phyloP scores from a whole-genome alignment of 1,284 basidiomycete genomes.

The Ceratobasidium sp. region DNA sequence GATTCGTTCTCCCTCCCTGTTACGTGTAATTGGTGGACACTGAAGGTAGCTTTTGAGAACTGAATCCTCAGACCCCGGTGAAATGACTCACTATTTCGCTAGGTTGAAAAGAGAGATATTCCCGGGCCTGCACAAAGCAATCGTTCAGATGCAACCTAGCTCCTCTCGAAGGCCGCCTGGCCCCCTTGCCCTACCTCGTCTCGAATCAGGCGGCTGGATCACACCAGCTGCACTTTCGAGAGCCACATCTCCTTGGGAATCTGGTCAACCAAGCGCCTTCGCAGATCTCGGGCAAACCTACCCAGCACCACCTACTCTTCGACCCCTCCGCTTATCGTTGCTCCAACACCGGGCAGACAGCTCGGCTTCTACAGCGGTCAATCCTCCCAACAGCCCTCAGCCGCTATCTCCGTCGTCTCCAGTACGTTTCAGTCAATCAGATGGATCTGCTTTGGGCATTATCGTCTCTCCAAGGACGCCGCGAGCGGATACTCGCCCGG shows the following conservation, averaged over 20 bases:
- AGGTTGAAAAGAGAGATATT: neutral
- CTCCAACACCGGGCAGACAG: constrained; percentile 33
- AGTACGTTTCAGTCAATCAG: constrained; percentile 19
- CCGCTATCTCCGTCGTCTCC: constrained; percentile 39
- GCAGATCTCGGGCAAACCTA: neutral
- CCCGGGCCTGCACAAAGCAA: constrained; percentile 12
- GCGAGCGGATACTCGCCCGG: constrained; percentile 30
- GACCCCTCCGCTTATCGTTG: constrained; percentile 37
- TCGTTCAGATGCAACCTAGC: neutral
- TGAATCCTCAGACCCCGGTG: too few relatives aligned
- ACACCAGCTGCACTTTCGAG: constrained; percentile 15
- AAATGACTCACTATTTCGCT: too few relatives aligned
- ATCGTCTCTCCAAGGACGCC: constrained; percentile 42
- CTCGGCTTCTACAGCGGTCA: constrained; percentile 10
- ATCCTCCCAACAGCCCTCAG: constrained; percentile 26
- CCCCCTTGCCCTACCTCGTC: constrained; percentile 10
- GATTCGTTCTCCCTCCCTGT: neutral
- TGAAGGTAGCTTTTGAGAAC: neutral
- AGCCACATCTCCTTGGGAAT: constrained; percentile 39
- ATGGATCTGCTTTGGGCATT: constrained; percentile 39
- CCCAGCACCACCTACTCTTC: constrained; percentile 7
- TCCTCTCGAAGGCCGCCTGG: constrained; percentile 21
- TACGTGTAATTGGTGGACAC: neutral
- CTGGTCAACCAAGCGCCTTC: constrained; percentile 10
- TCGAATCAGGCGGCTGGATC: constrained; percentile 26